Percentiles rank a stretch among this genome's conserved stretches.
Conservation (phyloP, 148 eudicot genomes). For the Arctostaphylos glauca region DNA sequence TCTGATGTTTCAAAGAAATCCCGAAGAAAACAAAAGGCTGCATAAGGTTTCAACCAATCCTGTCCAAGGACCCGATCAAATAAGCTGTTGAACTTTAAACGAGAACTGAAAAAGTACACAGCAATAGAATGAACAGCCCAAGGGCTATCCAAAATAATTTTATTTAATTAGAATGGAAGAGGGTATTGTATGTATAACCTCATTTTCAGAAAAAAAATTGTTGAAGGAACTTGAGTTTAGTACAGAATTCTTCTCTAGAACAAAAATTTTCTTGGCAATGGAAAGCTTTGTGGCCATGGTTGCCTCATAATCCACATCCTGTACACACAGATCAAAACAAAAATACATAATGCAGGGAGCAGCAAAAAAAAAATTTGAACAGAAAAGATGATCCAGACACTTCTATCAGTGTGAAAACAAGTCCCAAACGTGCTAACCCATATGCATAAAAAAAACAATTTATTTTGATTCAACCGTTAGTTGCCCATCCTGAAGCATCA, state of each 20-base stretch:
- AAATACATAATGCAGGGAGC: neutral
- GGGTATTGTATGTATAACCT: slow-evolving; percentile 42
- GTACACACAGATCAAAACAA: slow-evolving; percentile 20
- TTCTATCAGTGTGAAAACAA: neutral
- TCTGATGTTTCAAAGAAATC: slow-evolving; percentile 96
- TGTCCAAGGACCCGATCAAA: slow-evolving; percentile 27
- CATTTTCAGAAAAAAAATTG: slow-evolving; percentile 70
- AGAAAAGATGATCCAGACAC: neutral
- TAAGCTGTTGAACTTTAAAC: neutral
- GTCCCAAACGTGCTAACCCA: neutral
- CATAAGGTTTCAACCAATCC: slow-evolving; percentile 97
- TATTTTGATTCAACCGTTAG: neutral
- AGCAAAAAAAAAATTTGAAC: neutral
- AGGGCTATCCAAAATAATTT: neutral
- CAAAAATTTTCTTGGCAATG: slow-evolving; percentile 76
- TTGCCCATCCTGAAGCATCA: slow-evolving; percentile 3
- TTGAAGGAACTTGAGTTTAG: slow-evolving; percentile 63
- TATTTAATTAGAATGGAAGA: neutral
- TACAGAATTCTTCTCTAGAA: slow-evolving; percentile 63
- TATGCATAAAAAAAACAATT: neutral
- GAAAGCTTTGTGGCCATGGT: slow-evolving; percentile 80
- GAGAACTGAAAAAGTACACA: neutral
- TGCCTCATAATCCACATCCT: slow-evolving; percentile 95
- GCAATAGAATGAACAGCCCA: neutral
- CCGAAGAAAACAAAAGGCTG: slow-evolving; percentile 93